These are phyloP conservation scores for Sindora glabra DNA, from an alignment of 306 rosid genomes.

Conservation along the genomic window DNA sequence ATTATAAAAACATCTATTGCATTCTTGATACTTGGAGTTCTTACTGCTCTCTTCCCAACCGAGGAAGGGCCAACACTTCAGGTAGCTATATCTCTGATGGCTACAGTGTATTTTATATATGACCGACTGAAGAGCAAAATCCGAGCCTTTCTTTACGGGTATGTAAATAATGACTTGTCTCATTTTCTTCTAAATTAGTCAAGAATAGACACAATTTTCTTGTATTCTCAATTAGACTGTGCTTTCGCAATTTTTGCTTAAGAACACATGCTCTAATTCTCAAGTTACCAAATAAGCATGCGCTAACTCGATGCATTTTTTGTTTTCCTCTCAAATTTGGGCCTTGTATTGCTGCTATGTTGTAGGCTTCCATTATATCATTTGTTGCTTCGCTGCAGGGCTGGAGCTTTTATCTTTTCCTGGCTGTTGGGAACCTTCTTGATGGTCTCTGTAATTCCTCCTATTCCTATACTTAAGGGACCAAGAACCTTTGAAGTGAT, in stretches of 20 bases:
- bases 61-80: constrained; percentile 98
- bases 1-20: constrained; percentile 62
- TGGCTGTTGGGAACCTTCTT: constrained; percentile 97
- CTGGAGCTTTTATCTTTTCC: constrained; percentile 65
- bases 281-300: neutral
- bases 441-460: constrained; percentile 95
- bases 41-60: constrained; percentile 78
- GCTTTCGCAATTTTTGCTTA: neutral
- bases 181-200: neutral
- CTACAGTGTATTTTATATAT: constrained; percentile 66
- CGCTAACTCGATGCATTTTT: neutral
- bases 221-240: neutral
- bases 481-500: constrained; percentile 82
- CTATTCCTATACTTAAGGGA: constrained; percentile 67
- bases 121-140: constrained; percentile 76
- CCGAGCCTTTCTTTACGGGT: constrained; percentile 82
- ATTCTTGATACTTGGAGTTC: constrained; percentile 65
- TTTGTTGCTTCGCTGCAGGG: constrained; percentile 50
- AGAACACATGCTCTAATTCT: neutral
- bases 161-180: constrained; percentile 18
- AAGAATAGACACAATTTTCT: neutral
- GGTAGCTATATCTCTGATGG: constrained; percentile 78
- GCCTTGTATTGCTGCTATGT: neutral
- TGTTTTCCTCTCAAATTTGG: neutral
- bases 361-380: constrained; percentile 4